Evolutionary conservation across 1,284 basidiomycete species (phyloP).

Genomic region (Macrocystidia cucumis): DNA sequence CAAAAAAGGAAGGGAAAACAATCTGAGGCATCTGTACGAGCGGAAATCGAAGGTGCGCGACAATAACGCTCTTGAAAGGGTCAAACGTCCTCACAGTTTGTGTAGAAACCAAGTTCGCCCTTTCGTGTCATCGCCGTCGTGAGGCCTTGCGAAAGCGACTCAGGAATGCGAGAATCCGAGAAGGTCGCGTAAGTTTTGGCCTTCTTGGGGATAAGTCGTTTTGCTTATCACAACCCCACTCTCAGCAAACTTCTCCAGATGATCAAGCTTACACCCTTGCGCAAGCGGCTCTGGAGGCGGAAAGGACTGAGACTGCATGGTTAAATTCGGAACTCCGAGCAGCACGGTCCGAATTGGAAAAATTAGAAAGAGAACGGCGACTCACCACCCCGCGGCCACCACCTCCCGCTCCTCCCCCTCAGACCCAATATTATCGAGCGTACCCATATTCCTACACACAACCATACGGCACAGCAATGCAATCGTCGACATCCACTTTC

Average conservation of each 20-base stretch:
- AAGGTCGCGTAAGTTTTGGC: constrained; percentile 43
- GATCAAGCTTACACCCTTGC: constrained; percentile 56
- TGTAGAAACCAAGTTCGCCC: constrained; percentile 57
- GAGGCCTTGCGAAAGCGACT: constrained; percentile 51
- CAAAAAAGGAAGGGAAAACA: constrained; percentile 51
- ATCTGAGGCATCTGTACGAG: constrained; percentile 36
- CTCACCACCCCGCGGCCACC: constrained; percentile 20
- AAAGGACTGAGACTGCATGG: constrained; percentile 49
- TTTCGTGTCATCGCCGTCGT: constrained; percentile 55
- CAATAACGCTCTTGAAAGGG: constrained; percentile 6
- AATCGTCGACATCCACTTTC: constrained; percentile 25
- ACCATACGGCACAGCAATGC: constrained; percentile 30
- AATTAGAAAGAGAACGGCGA: constrained; percentile 58
- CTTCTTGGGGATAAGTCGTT: neutral
- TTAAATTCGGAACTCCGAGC: constrained; percentile 52
- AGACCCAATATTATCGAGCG: constrained; percentile 44
- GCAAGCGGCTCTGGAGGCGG: constrained; percentile 54
- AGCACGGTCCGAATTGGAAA: constrained; percentile 57
- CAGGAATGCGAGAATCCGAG: constrained; percentile 37
- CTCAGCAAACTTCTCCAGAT: constrained; percentile 48
- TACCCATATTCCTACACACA: constrained; percentile 51
- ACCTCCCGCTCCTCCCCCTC: constrained; percentile 21
- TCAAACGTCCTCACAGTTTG: neutral
- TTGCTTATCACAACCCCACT: constrained; percentile 10
- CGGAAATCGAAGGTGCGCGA: constrained; percentile 44